Conservation (phyloP, 2,329 filamentous ascomycete species). For the Dothistroma septosporum region DNA sequence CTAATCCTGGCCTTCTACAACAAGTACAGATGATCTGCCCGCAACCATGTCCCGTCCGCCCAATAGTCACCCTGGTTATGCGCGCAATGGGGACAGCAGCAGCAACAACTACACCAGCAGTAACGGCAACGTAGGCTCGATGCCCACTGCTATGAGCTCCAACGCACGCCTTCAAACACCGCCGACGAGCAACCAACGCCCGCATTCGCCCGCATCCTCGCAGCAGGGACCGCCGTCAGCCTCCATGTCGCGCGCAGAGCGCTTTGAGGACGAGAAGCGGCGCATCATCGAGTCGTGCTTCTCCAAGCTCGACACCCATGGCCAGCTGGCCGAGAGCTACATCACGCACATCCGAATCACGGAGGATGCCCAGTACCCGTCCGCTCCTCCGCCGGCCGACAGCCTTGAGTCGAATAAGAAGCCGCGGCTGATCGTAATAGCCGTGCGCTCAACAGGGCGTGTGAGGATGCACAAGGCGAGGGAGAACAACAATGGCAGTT, state of each 20-base stretch:
- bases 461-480: constrained; percentile 96
- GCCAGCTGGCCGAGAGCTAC: constrained; percentile 84
- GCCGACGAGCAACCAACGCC: background rate
- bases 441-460: constrained; percentile 84
- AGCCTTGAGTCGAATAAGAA: constrained; percentile 75
- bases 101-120: too few species aligned
- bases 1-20: too few species aligned
- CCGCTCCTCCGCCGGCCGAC: constrained; percentile 76
- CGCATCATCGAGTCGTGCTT: constrained; percentile 95
- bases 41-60: constrained; percentile 8
- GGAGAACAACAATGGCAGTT: constrained; percentile 88
- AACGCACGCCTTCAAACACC: constrained; percentile 1
- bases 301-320: constrained; percentile 80
- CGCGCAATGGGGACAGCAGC: background rate
- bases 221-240: background rate
- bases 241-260: constrained; percentile 59
- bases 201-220: constrained; percentile 7
- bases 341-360: constrained; percentile 93
- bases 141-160: constrained; percentile 3
- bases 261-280: constrained; percentile 94
- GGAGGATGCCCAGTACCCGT: constrained; percentile 80
- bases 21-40: too few species aligned
- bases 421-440: constrained; percentile 83
- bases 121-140: background rate
- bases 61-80: constrained; percentile 10